phyloP scores from a whole-genome alignment of 345 rosid species.

The Gossypium australe region DNA sequence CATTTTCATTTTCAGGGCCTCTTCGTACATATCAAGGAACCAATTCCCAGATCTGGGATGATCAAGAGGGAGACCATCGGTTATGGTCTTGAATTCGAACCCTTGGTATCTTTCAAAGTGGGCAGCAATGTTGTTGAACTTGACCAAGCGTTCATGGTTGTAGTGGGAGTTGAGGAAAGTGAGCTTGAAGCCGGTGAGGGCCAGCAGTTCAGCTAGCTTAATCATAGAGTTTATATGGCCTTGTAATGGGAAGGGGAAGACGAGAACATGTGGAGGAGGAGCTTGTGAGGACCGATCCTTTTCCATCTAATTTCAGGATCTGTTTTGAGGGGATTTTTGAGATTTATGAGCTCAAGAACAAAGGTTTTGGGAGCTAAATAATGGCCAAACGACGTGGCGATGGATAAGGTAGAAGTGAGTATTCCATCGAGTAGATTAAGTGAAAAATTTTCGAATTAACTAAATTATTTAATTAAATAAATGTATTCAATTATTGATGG shows the following conservation, averaged over 20 bases:
- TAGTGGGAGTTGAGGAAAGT: slow-evolving; percentile 49
- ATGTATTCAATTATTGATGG: no score
- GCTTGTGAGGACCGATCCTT: not conserved
- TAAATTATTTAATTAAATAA: no score
- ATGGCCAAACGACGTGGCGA: no score
- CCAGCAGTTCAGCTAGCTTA: slow-evolving; percentile 52
- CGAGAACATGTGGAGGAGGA: slow-evolving; percentile 29
- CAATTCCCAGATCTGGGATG: slow-evolving; percentile 15
- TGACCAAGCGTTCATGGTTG: slow-evolving; percentile 26
- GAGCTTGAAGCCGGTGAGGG: slow-evolving; percentile 38
- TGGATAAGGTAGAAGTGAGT: no score
- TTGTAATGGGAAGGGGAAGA: slow-evolving; percentile 55
- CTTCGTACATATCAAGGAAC: slow-evolving; percentile 16
- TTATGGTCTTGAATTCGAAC: slow-evolving; percentile 27
- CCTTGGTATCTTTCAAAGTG: slow-evolving; percentile 32
- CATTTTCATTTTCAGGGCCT: slow-evolving; percentile 1
- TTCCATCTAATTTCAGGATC: not conserved
- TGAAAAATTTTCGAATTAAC: no score
- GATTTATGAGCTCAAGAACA: no score
- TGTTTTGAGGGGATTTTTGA: not conserved
- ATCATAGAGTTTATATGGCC: slow-evolving; percentile 70
- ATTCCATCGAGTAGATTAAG: no score
- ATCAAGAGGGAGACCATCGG: slow-evolving; percentile 32
- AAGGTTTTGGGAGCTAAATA: no score
- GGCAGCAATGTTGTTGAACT: slow-evolving; percentile 20